Base-by-base conservation (phyloP, 2,329 filamentous ascomycete species). In the Corinectria fuckeliana region DNA sequence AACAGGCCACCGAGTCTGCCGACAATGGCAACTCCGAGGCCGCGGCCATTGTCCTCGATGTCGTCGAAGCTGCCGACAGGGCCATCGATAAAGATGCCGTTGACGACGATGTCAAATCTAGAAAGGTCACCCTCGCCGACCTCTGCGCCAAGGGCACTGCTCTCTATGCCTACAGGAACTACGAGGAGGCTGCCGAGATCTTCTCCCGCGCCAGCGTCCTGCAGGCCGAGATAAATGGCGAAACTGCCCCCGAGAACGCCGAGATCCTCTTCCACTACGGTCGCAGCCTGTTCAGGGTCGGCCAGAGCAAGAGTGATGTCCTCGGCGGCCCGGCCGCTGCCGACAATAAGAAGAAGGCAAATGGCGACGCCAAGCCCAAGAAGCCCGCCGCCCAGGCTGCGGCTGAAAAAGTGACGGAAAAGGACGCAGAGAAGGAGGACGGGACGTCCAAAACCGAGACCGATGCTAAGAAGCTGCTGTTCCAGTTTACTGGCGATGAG, bases 261-360 rank as follows among this genome's bases (percentile, higher is more conserved):
- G 94, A 98, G 74, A 86, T 99, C 45, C 86, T 98, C 18, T 99
- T 96, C 76, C 86, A 93, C 64, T 99, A 99, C 77, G 95, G 95
- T 13, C 91, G 94, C 73, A 92, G 92, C 56, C 81, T 99, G 18
- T 98, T 96, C 83, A 93, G 93, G 75, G 91, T 98, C 60, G 95
- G 93, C 26, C 91, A 98, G 75, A 89, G 88, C 75, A 97, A 96
- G 77, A 97, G 93, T 73, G 93, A 98, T 72, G 93, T 99, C 21
- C 83, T 99, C 32, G 95, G 95, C 57, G 91, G 91, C 30, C 91
- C 90, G 71, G 90, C 93, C 18, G 75, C 85, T 73, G 78, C 83
- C 71, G 77, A 88, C n/a, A 71, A 72, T 44, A 60, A 57, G 77
- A 78, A 82, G 68, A 79, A 61, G 61, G 73, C 80, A 50, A 76